Conservation (phyloP, 108 stramenopile species). For the Cyclotella baltica region DNA sequence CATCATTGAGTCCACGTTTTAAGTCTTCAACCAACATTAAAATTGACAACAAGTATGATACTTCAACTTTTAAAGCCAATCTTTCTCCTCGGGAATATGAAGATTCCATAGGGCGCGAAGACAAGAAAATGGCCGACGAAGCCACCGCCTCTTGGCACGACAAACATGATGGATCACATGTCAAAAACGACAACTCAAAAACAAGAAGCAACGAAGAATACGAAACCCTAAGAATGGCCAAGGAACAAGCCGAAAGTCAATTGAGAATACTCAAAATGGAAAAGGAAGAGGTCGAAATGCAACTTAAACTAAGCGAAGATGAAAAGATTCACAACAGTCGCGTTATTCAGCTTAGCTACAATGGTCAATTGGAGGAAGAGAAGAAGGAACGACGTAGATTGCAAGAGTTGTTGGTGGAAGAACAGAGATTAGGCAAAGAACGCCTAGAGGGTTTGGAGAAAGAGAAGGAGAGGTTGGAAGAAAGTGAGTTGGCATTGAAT, state of each 20-base stretch:
- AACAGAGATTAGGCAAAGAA: too few species aligned
- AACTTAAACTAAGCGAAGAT: background rate
- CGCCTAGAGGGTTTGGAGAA: constrained; percentile 1
- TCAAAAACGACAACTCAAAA: background rate
- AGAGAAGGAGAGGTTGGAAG: constrained; percentile 3
- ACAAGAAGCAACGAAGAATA: background rate
- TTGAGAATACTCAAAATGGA: constrained; percentile 11
- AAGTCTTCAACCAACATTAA: background rate
- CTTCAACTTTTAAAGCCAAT: background rate
- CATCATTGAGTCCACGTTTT: constrained; percentile 21
- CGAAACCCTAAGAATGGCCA: constrained; percentile 8
- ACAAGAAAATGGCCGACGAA: too few species aligned
- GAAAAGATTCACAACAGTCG: background rate
- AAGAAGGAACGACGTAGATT: too few species aligned
- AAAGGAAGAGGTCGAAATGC: constrained; percentile 8
- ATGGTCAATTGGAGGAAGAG: too few species aligned
- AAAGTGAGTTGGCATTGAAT: background rate
- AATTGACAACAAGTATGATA: too few species aligned
- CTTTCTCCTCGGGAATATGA: background rate
- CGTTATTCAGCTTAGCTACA: too few species aligned
- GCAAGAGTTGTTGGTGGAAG: too few species aligned
- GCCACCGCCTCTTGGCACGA: too few species aligned
- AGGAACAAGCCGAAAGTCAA: background rate
- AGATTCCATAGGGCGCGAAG: too few species aligned
- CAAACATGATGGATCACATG: too few species aligned